phyloP scores from a whole-genome alignment of 306 rosid genomes.

The Gynostemma pentaphyllum region DNA sequence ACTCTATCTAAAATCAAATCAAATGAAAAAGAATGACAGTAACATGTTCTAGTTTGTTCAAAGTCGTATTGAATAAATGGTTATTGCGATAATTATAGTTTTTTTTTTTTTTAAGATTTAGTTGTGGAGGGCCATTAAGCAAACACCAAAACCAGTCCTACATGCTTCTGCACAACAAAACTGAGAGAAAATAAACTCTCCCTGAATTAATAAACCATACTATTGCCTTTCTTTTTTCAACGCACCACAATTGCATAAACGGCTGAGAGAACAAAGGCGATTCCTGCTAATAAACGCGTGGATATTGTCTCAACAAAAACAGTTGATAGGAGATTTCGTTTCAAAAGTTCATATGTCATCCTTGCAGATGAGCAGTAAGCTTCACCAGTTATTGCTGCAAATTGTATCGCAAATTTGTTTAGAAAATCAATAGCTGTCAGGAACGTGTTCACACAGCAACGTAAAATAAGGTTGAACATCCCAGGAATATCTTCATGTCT shows the following conservation, averaged over 20 bases:
- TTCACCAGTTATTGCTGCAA: constrained; percentile 96
- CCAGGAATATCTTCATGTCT: constrained; percentile 59
- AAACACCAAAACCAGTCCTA: not conserved
- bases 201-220: not conserved
- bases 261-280: constrained; percentile 69
- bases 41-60: too few species aligned
- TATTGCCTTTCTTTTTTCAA: not conserved
- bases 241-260: constrained; percentile 75
- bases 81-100: too few species aligned
- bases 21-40: too few species aligned
- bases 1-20: too few species aligned
- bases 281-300: constrained; percentile 71
- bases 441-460: constrained; percentile 76
- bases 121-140: too few species aligned
- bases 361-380: constrained; percentile 79
- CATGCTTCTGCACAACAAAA: not conserved
- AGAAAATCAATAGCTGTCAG: constrained; percentile 71
- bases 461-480: constrained; percentile 45
- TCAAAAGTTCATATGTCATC: constrained; percentile 91
- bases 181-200: not conserved
- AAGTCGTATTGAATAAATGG: too few species aligned
- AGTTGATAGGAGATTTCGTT: constrained; percentile 87
- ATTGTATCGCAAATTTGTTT: constrained; percentile 81
- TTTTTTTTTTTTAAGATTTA: too few species aligned
- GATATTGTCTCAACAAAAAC: constrained; percentile 95